These are phyloP conservation scores for Fomitopsis betulina DNA, from an alignment of 1,284 basidiomycete species.

Conservation along the genomic window DNA sequence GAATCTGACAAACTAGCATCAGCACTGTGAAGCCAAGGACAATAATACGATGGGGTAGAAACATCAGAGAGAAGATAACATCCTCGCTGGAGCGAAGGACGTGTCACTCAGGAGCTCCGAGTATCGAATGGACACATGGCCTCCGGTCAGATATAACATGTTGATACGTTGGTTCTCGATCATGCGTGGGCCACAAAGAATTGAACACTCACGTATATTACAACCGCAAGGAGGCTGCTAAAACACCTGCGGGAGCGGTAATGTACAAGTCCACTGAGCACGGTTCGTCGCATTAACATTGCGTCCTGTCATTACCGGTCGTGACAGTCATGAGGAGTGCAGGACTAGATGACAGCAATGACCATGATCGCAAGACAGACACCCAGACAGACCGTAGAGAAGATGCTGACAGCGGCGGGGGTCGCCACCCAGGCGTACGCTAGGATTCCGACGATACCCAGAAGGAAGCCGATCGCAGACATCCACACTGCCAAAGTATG, in stretches of 20 bases:
- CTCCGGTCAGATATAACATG: not conserved
- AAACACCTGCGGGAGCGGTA: not conserved
- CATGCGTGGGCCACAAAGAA: not conserved
- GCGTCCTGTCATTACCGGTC: not conserved
- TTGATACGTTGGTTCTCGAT: not conserved
- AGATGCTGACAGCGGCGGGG: slow-evolving; percentile 26
- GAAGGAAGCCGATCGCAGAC: slow-evolving; percentile 28
- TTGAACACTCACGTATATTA: not conserved
- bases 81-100: not conserved
- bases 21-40: no score
- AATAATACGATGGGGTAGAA: not conserved
- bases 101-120: not conserved
- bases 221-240: not conserved
- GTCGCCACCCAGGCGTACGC: slow-evolving; percentile 31
- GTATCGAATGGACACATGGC: not conserved
- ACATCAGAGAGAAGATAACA: not conserved
- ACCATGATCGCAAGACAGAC: slow-evolving; percentile 18
- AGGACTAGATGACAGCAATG: slow-evolving; percentile 13
- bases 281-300: not conserved
- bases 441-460: slow-evolving; percentile 31
- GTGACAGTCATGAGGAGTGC: not conserved
- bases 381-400: slow-evolving; percentile 28
- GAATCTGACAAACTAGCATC: no score
- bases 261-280: not conserved
- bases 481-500: slow-evolving; percentile 29